Conservation (phyloP, 1,139 yeast genomes). For the Blastobotrys aristatus region DNA sequence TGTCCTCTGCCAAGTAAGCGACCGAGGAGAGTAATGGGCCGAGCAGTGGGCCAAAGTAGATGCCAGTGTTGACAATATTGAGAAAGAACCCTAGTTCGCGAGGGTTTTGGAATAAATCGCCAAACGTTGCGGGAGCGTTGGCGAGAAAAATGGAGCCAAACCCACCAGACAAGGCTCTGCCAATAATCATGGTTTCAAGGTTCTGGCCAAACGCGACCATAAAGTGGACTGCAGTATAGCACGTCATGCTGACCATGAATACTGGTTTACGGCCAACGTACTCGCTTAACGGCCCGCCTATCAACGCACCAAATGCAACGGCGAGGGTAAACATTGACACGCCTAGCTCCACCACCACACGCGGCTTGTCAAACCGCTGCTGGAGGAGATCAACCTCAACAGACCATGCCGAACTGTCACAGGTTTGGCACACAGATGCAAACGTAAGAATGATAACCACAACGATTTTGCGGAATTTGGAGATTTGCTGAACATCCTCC, state of each 20-base stretch:
- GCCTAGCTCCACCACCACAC: constrained; percentile 40
- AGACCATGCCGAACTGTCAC: constrained; percentile 53
- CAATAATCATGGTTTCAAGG: constrained; percentile 60
- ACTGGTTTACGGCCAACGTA: constrained; percentile 57
- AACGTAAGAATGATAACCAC: constrained; percentile 49
- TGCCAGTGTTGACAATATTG: constrained; percentile 51
- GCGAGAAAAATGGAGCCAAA: constrained; percentile 64
- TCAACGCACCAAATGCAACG: constrained; percentile 56
- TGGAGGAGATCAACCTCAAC: constrained; percentile 47
- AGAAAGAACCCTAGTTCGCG: constrained; percentile 62
- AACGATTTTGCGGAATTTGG: constrained; percentile 44
- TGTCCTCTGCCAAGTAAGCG: constrained; percentile 56
- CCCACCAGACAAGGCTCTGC: constrained; percentile 59
- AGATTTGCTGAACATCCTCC: constrained; percentile 45
- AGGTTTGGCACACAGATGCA: constrained; percentile 44
- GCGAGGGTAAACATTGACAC: constrained; percentile 62
- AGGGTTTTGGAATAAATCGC: constrained; percentile 58
- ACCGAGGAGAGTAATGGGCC: constrained; percentile 60
- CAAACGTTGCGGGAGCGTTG: constrained; percentile 76
- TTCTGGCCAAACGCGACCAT: constrained; percentile 63
- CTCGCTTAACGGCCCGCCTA: constrained; percentile 63
- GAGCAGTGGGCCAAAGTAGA: constrained; percentile 61
- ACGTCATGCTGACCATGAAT: constrained; percentile 29
- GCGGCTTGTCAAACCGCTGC: constrained; percentile 20
- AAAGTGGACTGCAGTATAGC: constrained; percentile 53